Evolutionary conservation across 768 basidiomycete species (phyloP), one percentile per base, ranked within the genome.

Genomic region (Boletus pseudopeckii): DNA sequence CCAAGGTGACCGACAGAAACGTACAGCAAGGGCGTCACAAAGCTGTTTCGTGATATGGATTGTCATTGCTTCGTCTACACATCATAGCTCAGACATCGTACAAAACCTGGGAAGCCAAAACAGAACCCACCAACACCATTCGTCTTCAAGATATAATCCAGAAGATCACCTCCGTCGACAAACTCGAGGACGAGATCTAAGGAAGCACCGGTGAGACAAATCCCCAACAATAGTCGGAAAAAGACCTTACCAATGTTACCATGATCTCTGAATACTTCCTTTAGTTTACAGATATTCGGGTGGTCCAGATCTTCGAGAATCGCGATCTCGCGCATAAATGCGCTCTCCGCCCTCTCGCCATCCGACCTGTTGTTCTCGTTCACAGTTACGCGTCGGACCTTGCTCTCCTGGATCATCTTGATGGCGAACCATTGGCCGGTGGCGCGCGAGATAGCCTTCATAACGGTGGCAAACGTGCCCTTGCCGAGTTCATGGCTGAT

Each of bases 381-480:
- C 7, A 67, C 64, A 24, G 67, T 58, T 14, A 70, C 69, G 34
- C 74, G 75, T 52, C 72, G 75, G 52, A 78, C 74, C 75, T 77
- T 74, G 59, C 55, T 73, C 13, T 67, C 75, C 40, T 84, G 77
- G 55, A 95, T 92, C 75, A 92, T 86, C 75, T 98, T 98, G 69
- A 95, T 84, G 0, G 96, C 96, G 57, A 81, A 86, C 78, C 84
- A 84, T 52, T 80, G 72, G 11, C 92, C 92, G 11, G 86, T 87
- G 20, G 71, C 68, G 10, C 84, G 81, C 60, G 84, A 79, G 42
- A 94, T 75, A 1, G 90, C 93, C 67, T 88, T 90, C 74, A 86
- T 81, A 18, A 98, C 96, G 10, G 86, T 87, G 5, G 93, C 96
- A 66, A 97, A 98, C 3, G 91, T 85, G 9, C 96, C 96, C 61